Conservation (phyloP, 2,329 filamentous ascomycete species). For the Colletotrichum musae region DNA sequence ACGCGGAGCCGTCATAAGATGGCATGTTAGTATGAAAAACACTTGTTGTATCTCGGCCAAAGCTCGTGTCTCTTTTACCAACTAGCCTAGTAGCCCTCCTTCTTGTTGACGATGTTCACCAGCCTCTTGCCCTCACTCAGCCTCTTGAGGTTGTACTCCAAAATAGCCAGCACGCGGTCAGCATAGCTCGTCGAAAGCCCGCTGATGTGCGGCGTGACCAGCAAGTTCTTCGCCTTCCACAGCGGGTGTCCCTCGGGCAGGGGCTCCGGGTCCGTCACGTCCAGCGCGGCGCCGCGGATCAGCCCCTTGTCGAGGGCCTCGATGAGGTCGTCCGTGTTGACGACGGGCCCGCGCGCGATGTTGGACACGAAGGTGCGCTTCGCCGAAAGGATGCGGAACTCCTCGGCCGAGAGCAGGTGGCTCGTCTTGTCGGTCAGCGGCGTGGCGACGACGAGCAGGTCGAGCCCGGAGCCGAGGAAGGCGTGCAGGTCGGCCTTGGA, state of each 20-base stretch:
- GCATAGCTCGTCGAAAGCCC: constrained; percentile 57
- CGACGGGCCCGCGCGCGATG: constrained; percentile 73
- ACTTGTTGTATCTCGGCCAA: no score
- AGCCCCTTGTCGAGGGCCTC: constrained; percentile 73
- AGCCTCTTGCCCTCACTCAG: constrained; percentile 54
- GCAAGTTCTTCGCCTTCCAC: constrained; percentile 78
- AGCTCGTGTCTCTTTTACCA: no score
- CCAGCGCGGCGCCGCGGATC: constrained; percentile 77
- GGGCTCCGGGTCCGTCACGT: constrained; percentile 86
- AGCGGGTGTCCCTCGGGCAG: constrained; percentile 77
- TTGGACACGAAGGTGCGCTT: constrained; percentile 76
- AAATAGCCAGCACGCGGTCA: constrained; percentile 57
- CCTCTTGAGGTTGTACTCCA: constrained; percentile 57
- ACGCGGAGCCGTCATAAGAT: no score
- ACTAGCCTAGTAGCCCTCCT: constrained; percentile 39
- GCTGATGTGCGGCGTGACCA: constrained; percentile 71
- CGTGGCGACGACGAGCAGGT: constrained; percentile 66
- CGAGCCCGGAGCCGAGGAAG: constrained; percentile 66
- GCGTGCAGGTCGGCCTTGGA: constrained; percentile 60
- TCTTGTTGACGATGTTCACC: constrained; percentile 58
- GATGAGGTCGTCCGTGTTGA: constrained; percentile 71
- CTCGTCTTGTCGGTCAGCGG: constrained; percentile 65
- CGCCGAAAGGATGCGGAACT: constrained; percentile 62
- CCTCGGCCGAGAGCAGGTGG: constrained; percentile 64
- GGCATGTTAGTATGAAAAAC: no score